Percentiles rank a stretch among this genome's conserved stretches.
phyloP scores from a whole-genome alignment of 805 yeast genomes.

The Yueomyces sp. region DNA sequence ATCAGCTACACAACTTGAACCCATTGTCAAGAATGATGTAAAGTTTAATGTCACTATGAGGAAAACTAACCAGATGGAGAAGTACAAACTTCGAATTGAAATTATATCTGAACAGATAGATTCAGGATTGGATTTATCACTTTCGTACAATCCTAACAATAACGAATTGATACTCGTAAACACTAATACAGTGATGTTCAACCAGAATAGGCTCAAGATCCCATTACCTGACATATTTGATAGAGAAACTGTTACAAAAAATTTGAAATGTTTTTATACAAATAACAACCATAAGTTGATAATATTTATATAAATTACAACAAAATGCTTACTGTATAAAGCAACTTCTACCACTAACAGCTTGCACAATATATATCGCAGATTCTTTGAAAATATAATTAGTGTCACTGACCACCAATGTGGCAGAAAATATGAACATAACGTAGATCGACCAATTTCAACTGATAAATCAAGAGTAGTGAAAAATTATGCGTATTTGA shows the following conservation, averaged over 20 bases:
- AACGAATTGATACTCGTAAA: slow-evolving; percentile 25
- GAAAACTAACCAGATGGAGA: slow-evolving; percentile 16
- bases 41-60: slow-evolving; percentile 20
- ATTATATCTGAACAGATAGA: slow-evolving; percentile 21
- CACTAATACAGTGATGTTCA: slow-evolving; percentile 10
- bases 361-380: too few relatives aligned
- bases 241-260: slow-evolving; percentile 4
- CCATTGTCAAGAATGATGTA: slow-evolving; percentile 7
- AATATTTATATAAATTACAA: slow-evolving; percentile 18
- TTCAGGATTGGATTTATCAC: slow-evolving; percentile 23
- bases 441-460: too few relatives aligned
- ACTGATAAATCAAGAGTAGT: too few relatives aligned
- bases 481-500: too few relatives aligned
- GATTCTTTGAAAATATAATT: too few relatives aligned
- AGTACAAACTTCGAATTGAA: slow-evolving; percentile 26
- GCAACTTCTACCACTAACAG: too few relatives aligned
- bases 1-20: not conserved
- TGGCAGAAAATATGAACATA: too few relatives aligned
- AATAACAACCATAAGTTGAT: slow-evolving; percentile 16
- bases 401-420: too few relatives aligned
- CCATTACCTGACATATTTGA: slow-evolving; percentile 26
- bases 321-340: too few relatives aligned
- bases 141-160: slow-evolving; percentile 17
- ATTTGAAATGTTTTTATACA: slow-evolving; percentile 20
- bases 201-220: slow-evolving; percentile 20